Conservation (phyloP, 2,329 filamentous ascomycete species). For the Ophiocordyceps robertsii region DNA sequence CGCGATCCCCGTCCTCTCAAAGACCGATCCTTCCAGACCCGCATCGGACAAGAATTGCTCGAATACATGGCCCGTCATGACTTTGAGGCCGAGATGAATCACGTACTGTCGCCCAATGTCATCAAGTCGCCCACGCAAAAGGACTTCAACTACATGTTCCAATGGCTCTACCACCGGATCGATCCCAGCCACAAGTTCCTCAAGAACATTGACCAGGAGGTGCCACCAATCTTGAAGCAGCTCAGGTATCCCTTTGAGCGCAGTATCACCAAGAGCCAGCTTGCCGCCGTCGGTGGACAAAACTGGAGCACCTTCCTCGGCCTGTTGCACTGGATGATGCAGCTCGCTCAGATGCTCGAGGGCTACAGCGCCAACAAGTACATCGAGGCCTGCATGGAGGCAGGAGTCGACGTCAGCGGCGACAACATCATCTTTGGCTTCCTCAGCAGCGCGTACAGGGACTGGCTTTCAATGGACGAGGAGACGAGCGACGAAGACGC, state of each 20-base stretch:
- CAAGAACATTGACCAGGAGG: constrained; percentile 90
- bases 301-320: constrained; percentile 96
- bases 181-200: constrained; percentile 88
- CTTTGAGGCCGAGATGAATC: constrained; percentile 96
- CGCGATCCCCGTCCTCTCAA: constrained; percentile 77
- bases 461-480: constrained; percentile 88
- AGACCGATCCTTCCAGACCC: constrained; percentile 65
- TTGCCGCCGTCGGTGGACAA: constrained; percentile 86
- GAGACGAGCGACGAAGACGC: constrained; percentile 78
- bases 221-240: constrained; percentile 84
- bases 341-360: constrained; percentile 87
- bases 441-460: constrained; percentile 75
- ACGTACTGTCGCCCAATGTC: constrained; percentile 78
- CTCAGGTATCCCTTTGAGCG: constrained; percentile 90
- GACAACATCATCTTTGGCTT: constrained; percentile 95
- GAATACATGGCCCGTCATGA: constrained; percentile 90
- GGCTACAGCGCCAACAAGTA: constrained; percentile 66
- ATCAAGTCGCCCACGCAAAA: constrained; percentile 94
- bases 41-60: constrained; percentile 77
- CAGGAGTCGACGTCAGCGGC: constrained; percentile 72
- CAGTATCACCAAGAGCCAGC: constrained; percentile 91
- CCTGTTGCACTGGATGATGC: constrained; percentile 98
- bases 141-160: constrained; percentile 95
- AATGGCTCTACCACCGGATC: constrained; percentile 93
- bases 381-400: constrained; percentile 80